A percentile compares a stretch with the other conserved stretches of the same genome.
These are phyloP conservation scores for Neurospora sublineolata DNA, from an alignment of 495 filamentous ascomycete genomes.

Conservation along the genomic window DNA sequence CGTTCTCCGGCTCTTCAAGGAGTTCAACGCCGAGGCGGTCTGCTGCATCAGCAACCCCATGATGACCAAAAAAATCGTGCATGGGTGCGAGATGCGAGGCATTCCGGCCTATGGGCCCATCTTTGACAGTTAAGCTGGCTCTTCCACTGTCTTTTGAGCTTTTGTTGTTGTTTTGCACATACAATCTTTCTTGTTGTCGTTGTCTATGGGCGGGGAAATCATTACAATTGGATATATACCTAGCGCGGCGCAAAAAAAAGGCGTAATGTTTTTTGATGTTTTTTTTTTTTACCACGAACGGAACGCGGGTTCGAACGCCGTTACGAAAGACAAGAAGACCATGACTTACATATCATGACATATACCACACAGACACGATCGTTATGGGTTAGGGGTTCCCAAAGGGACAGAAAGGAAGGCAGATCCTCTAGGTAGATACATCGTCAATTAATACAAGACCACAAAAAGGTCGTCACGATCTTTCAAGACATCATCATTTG, in stretches of 20 bases:
- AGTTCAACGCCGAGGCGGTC: conserved; percentile 56
- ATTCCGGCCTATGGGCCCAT: conserved; percentile 65
- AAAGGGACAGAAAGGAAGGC: background rate
- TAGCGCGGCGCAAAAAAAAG: background rate
- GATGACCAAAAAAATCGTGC: conserved; percentile 46
- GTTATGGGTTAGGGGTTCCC: background rate
- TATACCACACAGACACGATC: background rate
- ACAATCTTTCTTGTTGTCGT: background rate
- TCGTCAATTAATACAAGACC: background rate
- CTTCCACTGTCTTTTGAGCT: background rate
- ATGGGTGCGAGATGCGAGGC: conserved; percentile 53
- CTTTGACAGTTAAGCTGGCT: conserved; percentile 51
- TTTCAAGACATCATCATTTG: background rate
- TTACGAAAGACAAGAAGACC: background rate
- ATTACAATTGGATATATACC: background rate
- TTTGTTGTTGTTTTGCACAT: background rate
- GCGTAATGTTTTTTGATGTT: background rate
- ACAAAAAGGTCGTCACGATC: background rate
- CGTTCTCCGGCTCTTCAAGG: conserved; percentile 41
- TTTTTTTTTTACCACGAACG: background rate
- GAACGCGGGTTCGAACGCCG: background rate
- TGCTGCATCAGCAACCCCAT: conserved; percentile 60
- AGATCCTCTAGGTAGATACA: background rate
- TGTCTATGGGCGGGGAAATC: background rate
- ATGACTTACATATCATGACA: background rate